Evolutionary conservation across 1,284 basidiomycete species (phyloP).

Genomic region (Neonothopanus nambi): DNA sequence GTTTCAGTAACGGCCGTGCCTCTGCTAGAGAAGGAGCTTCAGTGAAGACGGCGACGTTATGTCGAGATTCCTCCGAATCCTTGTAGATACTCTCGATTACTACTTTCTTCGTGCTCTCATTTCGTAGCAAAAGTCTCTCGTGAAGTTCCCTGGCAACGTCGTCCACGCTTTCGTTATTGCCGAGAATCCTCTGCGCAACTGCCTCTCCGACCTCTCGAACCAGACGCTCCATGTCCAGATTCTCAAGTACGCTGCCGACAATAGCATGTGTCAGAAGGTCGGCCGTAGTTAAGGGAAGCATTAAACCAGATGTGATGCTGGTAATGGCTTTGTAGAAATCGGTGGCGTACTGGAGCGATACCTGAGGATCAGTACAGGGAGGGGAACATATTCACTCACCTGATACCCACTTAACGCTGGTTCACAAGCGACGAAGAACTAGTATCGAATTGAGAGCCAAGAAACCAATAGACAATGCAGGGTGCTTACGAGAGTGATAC

Average conservation of each 20-base stretch:
- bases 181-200: conserved; percentile 89
- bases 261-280: conserved; percentile 97
- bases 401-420: conserved; percentile 94
- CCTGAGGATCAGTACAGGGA: conserved; percentile 25
- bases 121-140: conserved; percentile 86
- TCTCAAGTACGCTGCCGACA: conserved; percentile 95
- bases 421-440: conserved; percentile 99
- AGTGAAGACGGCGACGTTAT: conserved; percentile 90
- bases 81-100: conserved; percentile 97
- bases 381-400: conserved; percentile 45
- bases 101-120: conserved; percentile 96
- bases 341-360: conserved; percentile 70
- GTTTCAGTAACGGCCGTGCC: conserved; percentile 79
- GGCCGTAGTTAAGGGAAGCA: conserved; percentile 96
- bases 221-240: conserved; percentile 97
- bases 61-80: conserved; percentile 82
- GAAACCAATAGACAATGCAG: conserved; percentile 2
- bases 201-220: conserved; percentile 93
- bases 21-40: conserved; percentile 72
- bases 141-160: conserved; percentile 94
- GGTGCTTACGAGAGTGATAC: conserved; percentile 81
- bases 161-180: conserved; percentile 91
- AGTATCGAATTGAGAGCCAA: conserved; percentile 8
- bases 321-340: conserved; percentile 96
- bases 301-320: conserved; percentile 89